Conservation (phyloP, 2,329 filamentous ascomycete species). For the Cladosporium austrohemisphaericum region DNA sequence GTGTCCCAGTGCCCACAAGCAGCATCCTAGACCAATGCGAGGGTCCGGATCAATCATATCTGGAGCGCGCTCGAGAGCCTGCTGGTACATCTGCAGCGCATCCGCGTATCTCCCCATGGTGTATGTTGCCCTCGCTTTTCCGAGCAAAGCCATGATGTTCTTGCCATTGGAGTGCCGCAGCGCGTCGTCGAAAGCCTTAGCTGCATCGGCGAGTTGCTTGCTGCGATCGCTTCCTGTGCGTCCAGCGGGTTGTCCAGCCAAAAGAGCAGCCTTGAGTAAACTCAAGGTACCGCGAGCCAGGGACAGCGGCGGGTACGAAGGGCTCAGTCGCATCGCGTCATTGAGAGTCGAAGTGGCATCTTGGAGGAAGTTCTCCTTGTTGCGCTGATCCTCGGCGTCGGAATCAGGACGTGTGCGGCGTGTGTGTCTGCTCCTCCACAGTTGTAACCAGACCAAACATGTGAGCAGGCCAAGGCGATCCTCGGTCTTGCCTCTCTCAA, state of each 20-base stretch:
- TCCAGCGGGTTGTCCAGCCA: constrained; percentile 12
- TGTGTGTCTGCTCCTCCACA: constrained; percentile 83
- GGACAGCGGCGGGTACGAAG: constrained; percentile 84
- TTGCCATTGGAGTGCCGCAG: constrained; percentile 76
- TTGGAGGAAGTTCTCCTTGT: constrained; percentile 90
- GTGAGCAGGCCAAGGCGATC: constrained; percentile 83
- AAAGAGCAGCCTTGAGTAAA: constrained; percentile 77
- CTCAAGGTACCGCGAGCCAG: constrained; percentile 86
- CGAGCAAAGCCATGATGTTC: constrained; percentile 90
- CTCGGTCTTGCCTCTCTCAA: constrained; percentile 61
- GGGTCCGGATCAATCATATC: constrained; percentile 89
- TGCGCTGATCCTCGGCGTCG: constrained; percentile 69
- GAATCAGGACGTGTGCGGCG: constrained; percentile 58
- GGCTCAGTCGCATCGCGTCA: constrained; percentile 91
- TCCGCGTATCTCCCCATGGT: constrained; percentile 83
- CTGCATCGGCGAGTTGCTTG: constrained; percentile 48
- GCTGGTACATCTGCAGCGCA: constrained; percentile 79
- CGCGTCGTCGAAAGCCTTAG: constrained; percentile 94
- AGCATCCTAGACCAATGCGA: constrained; percentile 91
- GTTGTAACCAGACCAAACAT: constrained; percentile 84
- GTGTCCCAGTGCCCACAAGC: constrained; percentile 93
- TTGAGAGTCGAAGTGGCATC: constrained; percentile 88
- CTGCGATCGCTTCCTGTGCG: constrained; percentile 4
- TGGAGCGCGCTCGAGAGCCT: constrained; percentile 79
- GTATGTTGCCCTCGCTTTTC: constrained; percentile 81